Evolutionary conservation across 1,284 basidiomycete genomes (phyloP), one percentile per base, ranked within the genome.

Genomic region (Chalciporus sp.): DNA sequence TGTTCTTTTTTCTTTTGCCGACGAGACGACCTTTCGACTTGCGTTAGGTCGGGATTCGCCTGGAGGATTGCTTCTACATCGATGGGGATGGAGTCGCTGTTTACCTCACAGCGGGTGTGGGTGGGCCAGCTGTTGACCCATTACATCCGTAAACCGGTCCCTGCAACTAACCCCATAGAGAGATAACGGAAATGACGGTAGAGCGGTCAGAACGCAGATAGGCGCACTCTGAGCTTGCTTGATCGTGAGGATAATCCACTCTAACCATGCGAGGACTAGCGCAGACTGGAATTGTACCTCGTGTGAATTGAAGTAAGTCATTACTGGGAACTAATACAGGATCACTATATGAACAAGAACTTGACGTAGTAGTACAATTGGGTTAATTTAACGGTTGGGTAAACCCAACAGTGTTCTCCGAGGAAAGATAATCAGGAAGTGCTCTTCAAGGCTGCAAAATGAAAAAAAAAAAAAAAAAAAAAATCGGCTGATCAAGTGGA

Each of bases 61-160:
- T 94, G 45, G 92, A 94, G 65, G 92, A 94, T 65, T 92, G 90
- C 64, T 89, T 93, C 63, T 87, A 85, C 58, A 79, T 94, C 50
- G 68, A 77, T 23, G 76, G 80, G 31, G 67, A 76, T 28, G 86
- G 88, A 1, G 64, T 65, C 0, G 75, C 82, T 16, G 72, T 79
- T 35, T 81, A 82, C 67, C 74, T 91, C 28, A 91, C 88, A 1
- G 77, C 72, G 27, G 79, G 77, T 10, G 81, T 83, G 27, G 88
- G 88, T 7, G 86, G 85, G 4, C 80, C 76, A 37, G 80, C 83
- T 5, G 60, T 49, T 19, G 75, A 74, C 47, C 82, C 83, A 5
- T 84, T 82, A 76, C 62, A 70, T 44, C 82, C 81, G 42, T 86
- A 57, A 62, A 40, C 14, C 27, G n/a, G 49, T 37, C 31, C 27